Base-by-base conservation (phyloP, 106 monocot genomes). In the Vanilla planifolia region DNA sequence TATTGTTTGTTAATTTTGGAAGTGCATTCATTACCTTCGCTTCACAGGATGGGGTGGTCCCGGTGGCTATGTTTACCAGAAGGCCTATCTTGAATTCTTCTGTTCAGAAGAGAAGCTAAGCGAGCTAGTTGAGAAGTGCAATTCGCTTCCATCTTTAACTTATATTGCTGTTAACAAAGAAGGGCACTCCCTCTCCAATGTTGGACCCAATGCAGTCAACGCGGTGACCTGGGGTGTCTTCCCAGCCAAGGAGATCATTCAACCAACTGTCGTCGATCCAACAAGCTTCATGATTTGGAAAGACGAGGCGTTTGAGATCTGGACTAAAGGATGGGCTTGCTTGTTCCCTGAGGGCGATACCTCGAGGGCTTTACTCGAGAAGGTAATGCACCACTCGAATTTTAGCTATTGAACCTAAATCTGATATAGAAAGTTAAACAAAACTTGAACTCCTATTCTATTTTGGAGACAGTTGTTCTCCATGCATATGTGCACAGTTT, bases 201-300 rank as follows among this genome's bases (percentile, higher is more conserved):
- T 89, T 10, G 65, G 66, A 33, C 66, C 68, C 20, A 73, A 45
- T 33, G 76, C 85, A 35, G 93, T 93, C n/a, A 93, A 93, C 61
- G 93, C 93, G 43, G 93, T 93, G 24, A 93, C 93, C n/a, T 93
- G 93, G 93, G 91, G 88, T 35, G 88, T 89, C 60, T 93, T 93
- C 62, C 93, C 93, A 35, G 93, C 62, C 22, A 93, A 82, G 60
- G 88, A 93, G 73, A 93, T 93, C n/a, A 77, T 89, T 61, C 93
- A 93, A 65, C 93, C 88, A 1, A 93, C 88, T 11, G 87, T 93
- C 43, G 92, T 93, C 27, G 92, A 93, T 62, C 73, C 81, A 46
- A 73, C 73, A 20, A 93, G 93, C 56, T 93, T 93, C 65, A 61
- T 79, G 62, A 74, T 93, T n/a, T 93, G 93, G 93, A 93, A 93